A percentile compares a stretch with the other conserved stretches of the same genome.
Conservation (phyloP, 768 basidiomycete species). For the Tricholoma furcatifolium region DNA sequence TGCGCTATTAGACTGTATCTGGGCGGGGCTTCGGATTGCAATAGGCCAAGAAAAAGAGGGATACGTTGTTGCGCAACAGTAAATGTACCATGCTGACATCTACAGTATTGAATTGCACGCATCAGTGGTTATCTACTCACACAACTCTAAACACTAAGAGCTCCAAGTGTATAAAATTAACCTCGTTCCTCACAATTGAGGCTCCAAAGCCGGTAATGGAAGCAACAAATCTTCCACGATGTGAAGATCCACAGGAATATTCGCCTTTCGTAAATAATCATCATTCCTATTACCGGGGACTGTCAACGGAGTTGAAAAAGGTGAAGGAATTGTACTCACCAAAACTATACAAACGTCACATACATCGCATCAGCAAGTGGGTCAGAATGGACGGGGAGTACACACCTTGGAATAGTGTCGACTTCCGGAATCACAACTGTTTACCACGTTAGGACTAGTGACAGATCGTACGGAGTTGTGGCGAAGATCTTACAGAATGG, state of each 20-base stretch:
- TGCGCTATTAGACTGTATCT: conserved; percentile 78
- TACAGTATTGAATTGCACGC: not conserved
- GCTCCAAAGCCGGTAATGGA: conserved; percentile 18
- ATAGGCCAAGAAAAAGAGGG: conserved; percentile 55
- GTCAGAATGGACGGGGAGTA: not conserved
- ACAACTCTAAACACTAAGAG: not conserved
- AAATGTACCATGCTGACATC: conserved; percentile 7
- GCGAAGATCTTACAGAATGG: conserved; percentile 66
- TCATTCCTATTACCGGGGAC: conserved; percentile 43
- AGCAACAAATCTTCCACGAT: conserved; percentile 43
- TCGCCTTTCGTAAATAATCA: conserved; percentile 46
- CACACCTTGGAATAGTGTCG: conserved; percentile 90
- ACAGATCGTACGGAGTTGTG: not conserved
- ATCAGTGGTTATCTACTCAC: not conserved
- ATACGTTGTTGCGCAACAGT: conserved; percentile 63
- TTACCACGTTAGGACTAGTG: not conserved
- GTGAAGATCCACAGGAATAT: conserved; percentile 39
- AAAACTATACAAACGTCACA: conserved; percentile 32
- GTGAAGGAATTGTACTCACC: conserved; percentile 26
- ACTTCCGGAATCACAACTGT: conserved; percentile 85
- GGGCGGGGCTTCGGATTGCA: conserved; percentile 78
- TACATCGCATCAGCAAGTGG: conserved; percentile 10
- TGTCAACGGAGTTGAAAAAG: not conserved
- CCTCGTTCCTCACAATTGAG: not conserved
- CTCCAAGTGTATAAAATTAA: not conserved